These are phyloP conservation scores for Yarrowia bubula DNA, from an alignment of 805 yeast species.

Conservation along the genomic window DNA sequence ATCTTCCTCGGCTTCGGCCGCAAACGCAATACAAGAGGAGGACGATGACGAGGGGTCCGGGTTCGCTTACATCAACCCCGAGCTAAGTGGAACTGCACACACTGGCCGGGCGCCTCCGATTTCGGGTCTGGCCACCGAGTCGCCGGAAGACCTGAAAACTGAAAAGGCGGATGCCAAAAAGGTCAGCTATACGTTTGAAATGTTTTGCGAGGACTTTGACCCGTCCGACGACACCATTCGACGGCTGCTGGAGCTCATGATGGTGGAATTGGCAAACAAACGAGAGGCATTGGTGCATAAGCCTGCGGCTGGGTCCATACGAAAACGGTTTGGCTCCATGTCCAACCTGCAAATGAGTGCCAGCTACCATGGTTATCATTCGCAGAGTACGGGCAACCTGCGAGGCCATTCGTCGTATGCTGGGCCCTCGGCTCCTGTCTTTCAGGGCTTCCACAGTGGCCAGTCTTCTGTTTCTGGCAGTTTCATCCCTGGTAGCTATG, in stretches of 20 bases:
- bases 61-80: conserved; percentile 25
- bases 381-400: conserved; percentile 15
- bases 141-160: conserved; percentile 10
- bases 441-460: conserved; percentile 17
- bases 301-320: conserved; percentile 21
- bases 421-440: background rate
- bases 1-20: conserved; percentile 10
- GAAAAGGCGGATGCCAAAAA: conserved; percentile 11
- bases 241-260: conserved; percentile 24
- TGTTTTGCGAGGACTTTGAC: conserved; percentile 25
- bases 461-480: conserved; percentile 1
- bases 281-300: conserved; percentile 13
- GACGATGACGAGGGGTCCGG: conserved; percentile 25
- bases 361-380: conserved; percentile 7
- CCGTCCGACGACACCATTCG: conserved; percentile 22
- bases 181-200: conserved; percentile 19
- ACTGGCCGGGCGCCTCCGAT: background rate
- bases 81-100: conserved; percentile 11
- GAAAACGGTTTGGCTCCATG: conserved; percentile 24
- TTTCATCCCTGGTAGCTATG: conserved; percentile 11
- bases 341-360: conserved; percentile 20
- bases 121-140: conserved; percentile 23
- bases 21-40: conserved; percentile 26
- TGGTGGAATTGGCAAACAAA: conserved; percentile 26
- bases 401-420: conserved; percentile 5